These are phyloP conservation scores for Phytopythium cucurbitacearum DNA, from an alignment of 352 stramenopile species.

Conservation along the genomic window DNA sequence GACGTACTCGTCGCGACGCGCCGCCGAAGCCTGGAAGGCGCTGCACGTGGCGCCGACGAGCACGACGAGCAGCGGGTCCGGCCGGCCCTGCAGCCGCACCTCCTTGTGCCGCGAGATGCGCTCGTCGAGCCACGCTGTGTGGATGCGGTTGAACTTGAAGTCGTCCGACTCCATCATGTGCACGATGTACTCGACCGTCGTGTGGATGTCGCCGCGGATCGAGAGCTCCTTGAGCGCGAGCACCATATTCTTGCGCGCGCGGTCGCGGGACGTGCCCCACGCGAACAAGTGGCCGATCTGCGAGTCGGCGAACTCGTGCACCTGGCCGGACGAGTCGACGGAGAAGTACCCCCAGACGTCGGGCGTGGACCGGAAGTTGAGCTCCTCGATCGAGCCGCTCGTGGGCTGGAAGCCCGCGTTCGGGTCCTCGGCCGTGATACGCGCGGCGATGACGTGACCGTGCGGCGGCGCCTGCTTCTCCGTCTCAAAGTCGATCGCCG, in stretches of 20 bases:
- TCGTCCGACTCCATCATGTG: constrained; percentile 99
- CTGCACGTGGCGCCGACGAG: constrained; percentile 86
- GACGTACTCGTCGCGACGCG: constrained; percentile 73
- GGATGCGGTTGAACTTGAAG: constrained; percentile 98
- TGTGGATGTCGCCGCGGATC: constrained; percentile 99
- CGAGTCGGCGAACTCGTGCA: constrained; percentile 99
- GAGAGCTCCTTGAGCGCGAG: constrained; percentile 98
- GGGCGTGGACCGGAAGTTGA: constrained; percentile 99
- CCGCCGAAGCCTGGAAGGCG: constrained; percentile 76
- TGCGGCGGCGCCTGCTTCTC: constrained; percentile 74
- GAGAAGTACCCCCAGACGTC: constrained; percentile 99
- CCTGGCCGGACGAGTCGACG: constrained; percentile 97
- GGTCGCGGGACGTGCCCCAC: constrained; percentile 93
- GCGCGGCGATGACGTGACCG: constrained; percentile 98
- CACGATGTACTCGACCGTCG: constrained; percentile 99
- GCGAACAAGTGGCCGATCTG: constrained; percentile 99
- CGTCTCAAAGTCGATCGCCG: constrained; percentile 95
- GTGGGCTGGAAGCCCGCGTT: constrained; percentile 99
- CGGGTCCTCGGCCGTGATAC: constrained; percentile 99
- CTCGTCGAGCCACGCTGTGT: constrained; percentile 98
- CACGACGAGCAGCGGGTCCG: constrained; percentile 84
- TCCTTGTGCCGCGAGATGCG: constrained; percentile 94
- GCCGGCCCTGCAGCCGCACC: constrained; percentile 76
- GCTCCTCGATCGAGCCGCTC: constrained; percentile 95
- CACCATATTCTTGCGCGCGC: constrained; percentile 97